These are phyloP conservation scores for Wallacemonas rigidus DNA, from an alignment of 208 protist genomes.

Conservation along the genomic window DNA sequence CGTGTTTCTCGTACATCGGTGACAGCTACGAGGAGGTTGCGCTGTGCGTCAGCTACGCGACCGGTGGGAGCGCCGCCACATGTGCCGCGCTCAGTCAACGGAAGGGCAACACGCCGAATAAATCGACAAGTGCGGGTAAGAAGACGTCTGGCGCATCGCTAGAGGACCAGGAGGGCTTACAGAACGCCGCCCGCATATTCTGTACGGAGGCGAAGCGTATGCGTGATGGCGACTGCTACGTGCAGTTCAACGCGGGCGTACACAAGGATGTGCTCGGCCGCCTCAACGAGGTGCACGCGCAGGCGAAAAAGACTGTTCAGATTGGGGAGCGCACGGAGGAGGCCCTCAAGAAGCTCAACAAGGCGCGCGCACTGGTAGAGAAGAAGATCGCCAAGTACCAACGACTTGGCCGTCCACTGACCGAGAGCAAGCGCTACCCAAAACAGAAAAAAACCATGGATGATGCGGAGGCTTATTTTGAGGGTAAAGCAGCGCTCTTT, in stretches of 20 bases:
- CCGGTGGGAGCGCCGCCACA: conserved; percentile 10
- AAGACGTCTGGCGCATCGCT: not conserved
- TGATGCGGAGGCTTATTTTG: conserved; percentile 24
- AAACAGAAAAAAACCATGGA: conserved; percentile 33
- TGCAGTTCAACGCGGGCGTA: conserved; percentile 33
- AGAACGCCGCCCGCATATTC: conserved; percentile 38
- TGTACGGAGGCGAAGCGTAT: conserved; percentile 36
- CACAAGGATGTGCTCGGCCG: conserved; percentile 28
- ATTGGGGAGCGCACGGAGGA: conserved; percentile 30
- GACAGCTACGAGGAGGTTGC: conserved; percentile 53
- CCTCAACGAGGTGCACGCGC: conserved; percentile 34
- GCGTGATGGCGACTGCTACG: conserved; percentile 33
- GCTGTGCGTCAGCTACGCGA: conserved; percentile 45
- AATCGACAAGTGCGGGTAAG: not conserved
- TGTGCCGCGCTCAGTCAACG: not conserved
- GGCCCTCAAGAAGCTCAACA: conserved; percentile 26
- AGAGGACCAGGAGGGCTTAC: conserved; percentile 17
- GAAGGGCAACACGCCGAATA: not conserved
- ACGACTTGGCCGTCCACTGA: conserved; percentile 30
- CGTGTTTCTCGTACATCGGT: conserved; percentile 33
- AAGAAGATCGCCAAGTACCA: conserved; percentile 60
- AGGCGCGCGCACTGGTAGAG: conserved; percentile 27
- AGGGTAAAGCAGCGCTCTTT: conserved; percentile 35
- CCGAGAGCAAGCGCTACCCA: conserved; percentile 52
- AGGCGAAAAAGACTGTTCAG: conserved; percentile 25